Percentiles rank a stretch among this genome's conserved stretches.
phyloP scores from a whole-genome alignment of 352 stramenopile species.

The Phytophthora pisi region DNA sequence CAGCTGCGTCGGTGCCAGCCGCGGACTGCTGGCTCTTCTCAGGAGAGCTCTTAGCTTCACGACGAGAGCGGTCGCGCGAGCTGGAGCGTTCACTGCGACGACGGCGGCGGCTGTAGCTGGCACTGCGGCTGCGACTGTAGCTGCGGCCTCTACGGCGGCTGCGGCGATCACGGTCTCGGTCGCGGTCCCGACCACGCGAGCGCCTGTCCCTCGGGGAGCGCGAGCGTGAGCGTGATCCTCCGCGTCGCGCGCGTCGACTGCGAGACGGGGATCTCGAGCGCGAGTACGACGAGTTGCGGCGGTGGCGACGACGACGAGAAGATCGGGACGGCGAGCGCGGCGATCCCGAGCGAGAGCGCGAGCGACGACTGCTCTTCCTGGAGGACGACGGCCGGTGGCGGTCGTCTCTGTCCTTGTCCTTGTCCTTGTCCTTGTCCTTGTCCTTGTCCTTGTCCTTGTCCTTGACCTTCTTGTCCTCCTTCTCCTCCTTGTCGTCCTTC shows the following conservation, averaged over 20 bases:
- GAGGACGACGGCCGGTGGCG: constrained; percentile 19
- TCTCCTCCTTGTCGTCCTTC: constrained; percentile 19
- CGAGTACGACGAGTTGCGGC: constrained; percentile 49
- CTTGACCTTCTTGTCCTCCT: constrained; percentile 17
- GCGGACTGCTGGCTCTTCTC: constrained; percentile 49
- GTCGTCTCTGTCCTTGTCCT: constrained; percentile 25
- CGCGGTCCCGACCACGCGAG: constrained; percentile 37
- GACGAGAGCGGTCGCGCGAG: constrained; percentile 54
- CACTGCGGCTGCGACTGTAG: constrained; percentile 51
- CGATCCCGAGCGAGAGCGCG: constrained; percentile 45
- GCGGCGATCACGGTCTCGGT: constrained; percentile 43
- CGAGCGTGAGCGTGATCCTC: constrained; percentile 60
- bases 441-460: constrained; percentile 22
- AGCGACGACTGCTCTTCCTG: constrained; percentile 56
- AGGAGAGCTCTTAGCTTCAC: constrained; percentile 60
- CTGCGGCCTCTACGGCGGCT: constrained; percentile 40
- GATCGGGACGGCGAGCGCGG: constrained; percentile 57
- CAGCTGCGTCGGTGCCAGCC: constrained; percentile 15
- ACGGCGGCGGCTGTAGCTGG: constrained; percentile 56
- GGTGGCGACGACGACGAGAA: constrained; percentile 53
- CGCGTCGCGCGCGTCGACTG: constrained; percentile 41
- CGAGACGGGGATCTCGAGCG: constrained; percentile 55
- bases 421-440: constrained; percentile 21
- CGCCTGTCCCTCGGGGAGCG: constrained; percentile 33
- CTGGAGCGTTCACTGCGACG: constrained; percentile 55